A percentile compares a stretch with the other conserved stretches of the same genome.
Conservation (phyloP, 306 rosid genomes). For the Parietaria judaica region DNA sequence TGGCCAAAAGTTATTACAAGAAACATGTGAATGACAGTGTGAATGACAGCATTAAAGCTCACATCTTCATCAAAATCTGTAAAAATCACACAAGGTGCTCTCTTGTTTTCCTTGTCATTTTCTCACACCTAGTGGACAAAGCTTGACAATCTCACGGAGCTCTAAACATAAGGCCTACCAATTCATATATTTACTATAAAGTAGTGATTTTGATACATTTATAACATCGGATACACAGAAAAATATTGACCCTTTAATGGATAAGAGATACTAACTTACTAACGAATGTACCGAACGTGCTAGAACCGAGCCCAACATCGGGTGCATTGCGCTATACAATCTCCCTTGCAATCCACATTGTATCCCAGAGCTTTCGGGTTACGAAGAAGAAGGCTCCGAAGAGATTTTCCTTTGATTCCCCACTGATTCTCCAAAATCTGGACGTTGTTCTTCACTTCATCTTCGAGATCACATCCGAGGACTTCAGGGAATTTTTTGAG, state of each 20-base stretch:
- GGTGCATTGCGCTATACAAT: constrained; percentile 89
- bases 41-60: no score
- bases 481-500: constrained; percentile 88
- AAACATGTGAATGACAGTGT: no score
- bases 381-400: constrained; percentile 72
- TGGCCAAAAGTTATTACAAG: no score
- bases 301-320: constrained; percentile 96
- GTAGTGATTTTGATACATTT: neutral
- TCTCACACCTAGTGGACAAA: no score
- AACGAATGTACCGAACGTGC: neutral
- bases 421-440: constrained; percentile 64
- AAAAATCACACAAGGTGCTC: no score
- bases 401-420: constrained; percentile 68
- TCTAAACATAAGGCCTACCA: no score
- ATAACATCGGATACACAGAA: neutral
- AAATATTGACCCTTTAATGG: neutral
- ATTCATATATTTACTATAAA: no score
- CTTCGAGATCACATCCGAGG: constrained; percentile 76
- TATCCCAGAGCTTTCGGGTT: constrained; percentile 84
- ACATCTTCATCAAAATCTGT: no score
- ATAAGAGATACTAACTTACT: neutral
- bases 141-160: no score
- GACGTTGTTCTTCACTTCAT: constrained; percentile 58
- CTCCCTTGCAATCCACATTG: constrained; percentile 84
- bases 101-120: no score